These are phyloP conservation scores for Coffea canephora DNA, from an alignment of 257 asterid species.

Conservation along the genomic window DNA sequence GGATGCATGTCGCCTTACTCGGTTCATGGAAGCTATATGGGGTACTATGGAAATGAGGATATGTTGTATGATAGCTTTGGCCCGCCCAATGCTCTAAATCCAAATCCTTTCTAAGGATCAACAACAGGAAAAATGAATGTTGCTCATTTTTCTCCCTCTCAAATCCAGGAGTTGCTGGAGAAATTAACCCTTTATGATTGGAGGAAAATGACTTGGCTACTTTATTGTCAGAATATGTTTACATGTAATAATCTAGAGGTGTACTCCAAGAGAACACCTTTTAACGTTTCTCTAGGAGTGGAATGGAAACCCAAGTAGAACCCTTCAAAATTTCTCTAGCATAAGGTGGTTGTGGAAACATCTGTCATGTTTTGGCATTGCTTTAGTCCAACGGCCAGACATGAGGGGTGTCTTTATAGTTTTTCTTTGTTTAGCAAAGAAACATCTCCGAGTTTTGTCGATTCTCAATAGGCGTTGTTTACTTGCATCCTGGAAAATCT, in stretches of 20 bases:
- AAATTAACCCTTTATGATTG: not conserved
- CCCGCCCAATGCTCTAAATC: conserved; percentile 20
- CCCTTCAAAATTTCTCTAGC: not conserved
- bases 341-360: not conserved
- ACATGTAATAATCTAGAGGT: conserved; percentile 7
- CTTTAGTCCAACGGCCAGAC: not conserved
- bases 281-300: conserved; percentile 31
- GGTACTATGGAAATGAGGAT: conserved; percentile 29
- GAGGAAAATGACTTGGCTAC: conserved; percentile 14
- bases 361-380: conserved; percentile 8
- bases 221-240: not conserved
- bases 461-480: conserved; percentile 12
- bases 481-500: conserved; percentile 6
- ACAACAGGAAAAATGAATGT: not conserved
- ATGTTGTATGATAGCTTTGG: conserved; percentile 27
- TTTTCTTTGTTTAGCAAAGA: conserved; percentile 1
- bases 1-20: conserved; percentile 35
- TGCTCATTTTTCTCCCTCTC: not conserved
- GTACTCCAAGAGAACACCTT: conserved; percentile 29
- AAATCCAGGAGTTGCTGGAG: conserved; percentile 12
- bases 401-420: not conserved
- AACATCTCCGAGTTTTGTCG: conserved; percentile 18
- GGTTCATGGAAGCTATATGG: conserved; percentile 34
- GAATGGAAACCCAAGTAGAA: not conserved
- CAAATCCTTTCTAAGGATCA: conserved; percentile 25